Evolutionary conservation across 306 rosid species (phyloP), one percentile per base, ranked within the genome.

Genomic region (Morella rubra): DNA sequence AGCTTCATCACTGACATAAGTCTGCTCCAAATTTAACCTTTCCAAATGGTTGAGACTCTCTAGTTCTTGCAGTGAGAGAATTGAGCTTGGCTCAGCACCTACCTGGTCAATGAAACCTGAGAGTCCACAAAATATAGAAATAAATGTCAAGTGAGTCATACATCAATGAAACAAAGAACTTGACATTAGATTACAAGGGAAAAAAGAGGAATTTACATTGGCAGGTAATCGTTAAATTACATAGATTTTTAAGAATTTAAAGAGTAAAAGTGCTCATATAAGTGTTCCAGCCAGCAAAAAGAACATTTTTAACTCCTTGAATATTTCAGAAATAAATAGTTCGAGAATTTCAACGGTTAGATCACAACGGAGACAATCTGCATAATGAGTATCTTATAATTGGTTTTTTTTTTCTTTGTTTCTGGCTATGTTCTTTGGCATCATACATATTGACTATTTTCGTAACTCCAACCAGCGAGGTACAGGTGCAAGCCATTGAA

Each of bases 1-100:
- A 51, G 91, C 96, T 79, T 74, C 86, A 62, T 89, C 96, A 51
- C 60, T 77, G 67, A 92, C 84, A 77, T 50, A 83, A 3, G 97
- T 92, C 58, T 77, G 72, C 85, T 86, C 95, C 89, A 94, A 79
- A 83, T 90, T 85, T 86, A 94, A 82, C 84, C 75, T 85, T 82
- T 86, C 84, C 83, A 93, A 81, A 72, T 79, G 83, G 61, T 61
- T 80, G 76, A 93, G 98, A 78, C 71, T 75, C 75, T 82, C 85
- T 55, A 93, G 81, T 53, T 79, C 83, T 44, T 77, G 75, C 66
- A 93, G 80, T 37, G 98, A 86, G 37, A 81, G 85, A 52, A 76
- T 15, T 3, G 77, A 56, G 19, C 61, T 81, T 62, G 12, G 64
- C 71, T 87, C 81, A n/a, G 68, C 47, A 66, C 52, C 74, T 13